A percentile compares a stretch with the other conserved stretches of the same genome.
Conservation (phyloP, 2,329 filamentous ascomycete species). For the Fusarium ambrosium region DNA sequence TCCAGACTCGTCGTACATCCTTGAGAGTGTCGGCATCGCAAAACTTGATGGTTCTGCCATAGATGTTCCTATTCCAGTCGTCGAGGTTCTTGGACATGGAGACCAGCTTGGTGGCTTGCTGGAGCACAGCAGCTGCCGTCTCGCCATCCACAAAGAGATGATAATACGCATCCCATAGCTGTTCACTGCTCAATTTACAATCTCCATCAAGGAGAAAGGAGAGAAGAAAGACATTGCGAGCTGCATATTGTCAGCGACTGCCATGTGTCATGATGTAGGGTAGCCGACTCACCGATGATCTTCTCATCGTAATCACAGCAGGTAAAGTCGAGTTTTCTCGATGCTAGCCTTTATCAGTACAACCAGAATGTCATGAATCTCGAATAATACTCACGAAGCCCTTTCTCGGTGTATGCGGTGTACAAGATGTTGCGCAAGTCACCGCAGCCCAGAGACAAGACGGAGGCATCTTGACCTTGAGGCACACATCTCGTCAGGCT, state of each 20-base stretch:
- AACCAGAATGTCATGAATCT: background rate
- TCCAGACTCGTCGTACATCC: slow-evolving; percentile 57
- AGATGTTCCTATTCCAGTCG: slow-evolving; percentile 60
- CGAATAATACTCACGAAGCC: slow-evolving; percentile 50
- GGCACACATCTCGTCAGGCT: slow-evolving; percentile 63
- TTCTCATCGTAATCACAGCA: slow-evolving; percentile 66
- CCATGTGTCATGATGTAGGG: slow-evolving; percentile 1
- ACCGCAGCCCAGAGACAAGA: slow-evolving; percentile 69
- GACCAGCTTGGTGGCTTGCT: slow-evolving; percentile 61
- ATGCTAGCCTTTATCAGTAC: slow-evolving; percentile 49
- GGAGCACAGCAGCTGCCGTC: slow-evolving; percentile 53
- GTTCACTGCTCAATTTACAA: slow-evolving; percentile 40
- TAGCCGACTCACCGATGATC: slow-evolving; percentile 60
- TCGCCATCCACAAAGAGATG: slow-evolving; percentile 60
- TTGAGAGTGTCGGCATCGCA: slow-evolving; percentile 62
- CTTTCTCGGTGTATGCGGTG: slow-evolving; percentile 60
- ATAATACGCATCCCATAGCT: slow-evolving; percentile 69
- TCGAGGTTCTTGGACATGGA: slow-evolving; percentile 53
- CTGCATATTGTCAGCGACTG: slow-evolving; percentile 49
- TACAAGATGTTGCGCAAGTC: slow-evolving; percentile 70
- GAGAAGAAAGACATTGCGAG: slow-evolving; percentile 68
- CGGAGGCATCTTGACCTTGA: slow-evolving; percentile 61
- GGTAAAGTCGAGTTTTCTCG: slow-evolving; percentile 65
- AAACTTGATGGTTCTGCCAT: slow-evolving; percentile 62
- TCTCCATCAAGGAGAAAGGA: slow-evolving; percentile 63